Conservation (phyloP, 2,329 filamentous ascomycete species). For the Calonectria henricotiae region DNA sequence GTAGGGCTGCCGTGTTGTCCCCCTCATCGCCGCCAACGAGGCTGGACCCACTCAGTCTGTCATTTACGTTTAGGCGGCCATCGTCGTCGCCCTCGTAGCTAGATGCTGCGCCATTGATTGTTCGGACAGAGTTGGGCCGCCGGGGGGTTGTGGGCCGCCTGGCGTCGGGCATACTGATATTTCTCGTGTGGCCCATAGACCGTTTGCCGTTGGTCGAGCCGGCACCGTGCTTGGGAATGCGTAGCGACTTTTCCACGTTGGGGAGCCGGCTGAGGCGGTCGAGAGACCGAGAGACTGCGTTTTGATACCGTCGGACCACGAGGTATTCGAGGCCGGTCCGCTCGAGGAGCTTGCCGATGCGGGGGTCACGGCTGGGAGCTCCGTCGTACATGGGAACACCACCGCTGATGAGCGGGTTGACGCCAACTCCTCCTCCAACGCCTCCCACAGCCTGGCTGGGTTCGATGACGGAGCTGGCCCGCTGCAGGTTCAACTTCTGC, state of each 20-base stretch:
- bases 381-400: constrained; percentile 72
- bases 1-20: constrained; percentile 67
- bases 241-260: constrained; percentile 66
- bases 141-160: constrained; percentile 54
- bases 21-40: constrained; percentile 67
- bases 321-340: constrained; percentile 81
- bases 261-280: constrained; percentile 65
- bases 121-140: constrained; percentile 58
- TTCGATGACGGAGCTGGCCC: constrained; percentile 81
- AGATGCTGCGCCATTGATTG: constrained; percentile 59
- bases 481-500: constrained; percentile 83
- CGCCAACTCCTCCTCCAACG: constrained; percentile 60
- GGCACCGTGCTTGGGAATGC: constrained; percentile 64
- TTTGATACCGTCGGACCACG: constrained; percentile 81
- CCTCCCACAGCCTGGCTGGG: constrained; percentile 66
- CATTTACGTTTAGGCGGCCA: constrained; percentile 60
- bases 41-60: constrained; percentile 67
- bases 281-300: constrained; percentile 78
- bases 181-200: constrained; percentile 58
- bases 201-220: constrained; percentile 60
- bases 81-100: constrained; percentile 67
- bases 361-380: constrained; percentile 70
- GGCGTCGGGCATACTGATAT: constrained; percentile 59
- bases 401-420: constrained; percentile 68
- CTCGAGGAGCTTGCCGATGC: constrained; percentile 77